Evolutionary conservation across 306 rosid genomes (phyloP).

Genomic region (Vigna nakashimae): DNA sequence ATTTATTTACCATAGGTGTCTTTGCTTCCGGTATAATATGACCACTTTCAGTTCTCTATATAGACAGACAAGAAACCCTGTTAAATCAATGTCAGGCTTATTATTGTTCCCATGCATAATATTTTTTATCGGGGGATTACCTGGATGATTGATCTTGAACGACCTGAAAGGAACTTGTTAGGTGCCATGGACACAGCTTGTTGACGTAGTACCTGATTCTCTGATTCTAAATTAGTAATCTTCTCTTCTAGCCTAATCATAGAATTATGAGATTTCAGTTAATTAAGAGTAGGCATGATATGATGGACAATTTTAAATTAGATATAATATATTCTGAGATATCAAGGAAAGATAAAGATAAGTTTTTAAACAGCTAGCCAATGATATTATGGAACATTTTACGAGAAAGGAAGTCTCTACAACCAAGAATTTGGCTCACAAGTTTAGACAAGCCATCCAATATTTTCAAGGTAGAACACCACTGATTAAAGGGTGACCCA

Average conservation of each 20-base stretch:
- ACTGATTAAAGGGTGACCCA: conserved; percentile 2
- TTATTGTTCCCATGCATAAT: conserved; percentile 33
- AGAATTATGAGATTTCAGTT: conserved; percentile 45
- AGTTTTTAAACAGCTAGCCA: conserved; percentile 19
- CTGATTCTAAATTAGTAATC: conserved; percentile 76
- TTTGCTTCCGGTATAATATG: conserved; percentile 64
- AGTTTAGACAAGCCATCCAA: conserved; percentile 33
- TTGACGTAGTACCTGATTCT: conserved; percentile 80
- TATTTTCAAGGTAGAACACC: conserved; percentile 28
- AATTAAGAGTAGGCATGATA: conserved; percentile 32
- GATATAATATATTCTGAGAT: conserved; percentile 19
- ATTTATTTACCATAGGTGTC: conserved; percentile 64
- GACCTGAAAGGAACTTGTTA: conserved; percentile 76
- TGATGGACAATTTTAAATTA: conserved; percentile 24
- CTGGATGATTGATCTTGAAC: conserved; percentile 83
- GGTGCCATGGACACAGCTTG: conserved; percentile 89
- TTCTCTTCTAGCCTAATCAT: conserved; percentile 80
- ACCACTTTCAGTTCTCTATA: conserved; percentile 80
- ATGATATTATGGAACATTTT: conserved; percentile 18
- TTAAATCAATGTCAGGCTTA: conserved; percentile 33
- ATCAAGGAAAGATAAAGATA: conserved; percentile 28
- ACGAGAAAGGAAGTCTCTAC: conserved; percentile 35
- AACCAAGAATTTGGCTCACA: conserved; percentile 12
- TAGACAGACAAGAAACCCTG: conserved; percentile 46
- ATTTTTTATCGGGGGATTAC: conserved; percentile 46